Base-by-base conservation (phyloP, 768 basidiomycete species). In the Mycena leptocephala region DNA sequence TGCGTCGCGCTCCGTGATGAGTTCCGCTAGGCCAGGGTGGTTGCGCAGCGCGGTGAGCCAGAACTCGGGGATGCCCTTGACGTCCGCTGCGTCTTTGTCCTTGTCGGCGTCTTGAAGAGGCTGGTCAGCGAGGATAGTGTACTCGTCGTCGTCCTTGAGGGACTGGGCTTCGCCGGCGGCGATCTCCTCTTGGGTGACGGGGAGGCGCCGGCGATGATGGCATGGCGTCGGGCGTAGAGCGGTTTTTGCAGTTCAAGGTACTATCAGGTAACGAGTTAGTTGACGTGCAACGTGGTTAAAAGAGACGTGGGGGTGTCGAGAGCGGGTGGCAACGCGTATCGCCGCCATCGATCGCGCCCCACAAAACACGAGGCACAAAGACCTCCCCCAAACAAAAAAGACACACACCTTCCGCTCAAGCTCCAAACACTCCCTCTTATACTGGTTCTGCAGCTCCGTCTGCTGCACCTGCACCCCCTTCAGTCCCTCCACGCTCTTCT, bases 21-120 rank as follows among this genome's bases (percentile, higher is more conserved):
- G 89, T 24, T 97, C 97, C 53, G 90, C 89, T 70, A 99, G 89
- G 63, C 92, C 96, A 69, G 94, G 85, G 84, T 99, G 97, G 86
- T 98, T 99, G 78, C 95, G 93, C 68, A 99, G 90, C 3, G 97
- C 96, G 1, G 98, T 99, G 80, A 98, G 93, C 98, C 98, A 99
- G 91, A 99, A 99, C 81, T 98, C 95, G 65, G 97, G 96, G 79
- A 99, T 96, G 66, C 93, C 89, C 22, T 81, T 68, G 43, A 59
- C 20, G 63, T 70, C 68, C 24, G n/a, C n/a, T n/a, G 51, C 67
- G 30, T 20, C 70, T 16, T 63, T 33, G n/a, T 53, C 74, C 16
- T 35, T 53, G 14, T 39, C 65, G 30, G 20, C 43, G 10, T 58
- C 55, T 10, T 37, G n/a, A n/a, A n/a, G n/a, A n/a, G n/a, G n/a